phyloP scores from a whole-genome alignment of 2,329 filamentous ascomycete genomes.

The Hymenoscyphus infarciens region DNA sequence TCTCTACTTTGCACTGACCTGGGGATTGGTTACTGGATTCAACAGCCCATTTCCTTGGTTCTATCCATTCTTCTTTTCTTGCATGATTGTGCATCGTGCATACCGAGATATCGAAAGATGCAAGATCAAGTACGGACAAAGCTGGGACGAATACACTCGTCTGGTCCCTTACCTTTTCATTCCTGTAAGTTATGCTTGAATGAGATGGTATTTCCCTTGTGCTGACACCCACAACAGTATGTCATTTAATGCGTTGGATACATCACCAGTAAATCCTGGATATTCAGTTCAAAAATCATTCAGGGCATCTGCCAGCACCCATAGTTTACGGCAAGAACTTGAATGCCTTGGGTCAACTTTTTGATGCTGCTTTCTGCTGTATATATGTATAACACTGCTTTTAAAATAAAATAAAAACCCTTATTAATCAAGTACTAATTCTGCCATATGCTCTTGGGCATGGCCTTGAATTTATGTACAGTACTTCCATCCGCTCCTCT shows the following conservation, averaged over 20 bases:
- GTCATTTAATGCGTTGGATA: slow-evolving; percentile 6
- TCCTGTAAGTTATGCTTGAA: slow-evolving; percentile 49
- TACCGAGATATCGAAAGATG: slow-evolving; percentile 73
- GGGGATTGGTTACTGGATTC: slow-evolving; percentile 81
- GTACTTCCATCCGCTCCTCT: neutral
- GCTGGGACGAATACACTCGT: slow-evolving; percentile 77
- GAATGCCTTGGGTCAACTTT: neutral
- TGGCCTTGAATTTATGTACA: neutral
- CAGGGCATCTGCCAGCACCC: neutral
- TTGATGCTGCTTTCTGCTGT: neutral
- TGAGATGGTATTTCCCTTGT: neutral
- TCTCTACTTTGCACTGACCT: slow-evolving; percentile 70
- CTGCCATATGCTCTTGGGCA: neutral
- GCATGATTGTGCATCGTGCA: slow-evolving; percentile 78
- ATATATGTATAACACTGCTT: neutral
- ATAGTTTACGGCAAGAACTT: neutral
- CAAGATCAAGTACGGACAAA: slow-evolving; percentile 73
- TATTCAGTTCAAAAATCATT: neutral
- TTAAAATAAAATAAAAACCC: neutral
- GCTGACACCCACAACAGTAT: slow-evolving; percentile 3
- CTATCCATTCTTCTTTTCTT: slow-evolving; percentile 75
- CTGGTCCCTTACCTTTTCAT: slow-evolving; percentile 82
- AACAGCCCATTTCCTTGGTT: slow-evolving; percentile 84
- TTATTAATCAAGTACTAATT: neutral
- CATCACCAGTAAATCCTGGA: neutral